phyloP scores from a whole-genome alignment of 371 early-diverging fungal genomes.

The Scutellospora calospora region DNA sequence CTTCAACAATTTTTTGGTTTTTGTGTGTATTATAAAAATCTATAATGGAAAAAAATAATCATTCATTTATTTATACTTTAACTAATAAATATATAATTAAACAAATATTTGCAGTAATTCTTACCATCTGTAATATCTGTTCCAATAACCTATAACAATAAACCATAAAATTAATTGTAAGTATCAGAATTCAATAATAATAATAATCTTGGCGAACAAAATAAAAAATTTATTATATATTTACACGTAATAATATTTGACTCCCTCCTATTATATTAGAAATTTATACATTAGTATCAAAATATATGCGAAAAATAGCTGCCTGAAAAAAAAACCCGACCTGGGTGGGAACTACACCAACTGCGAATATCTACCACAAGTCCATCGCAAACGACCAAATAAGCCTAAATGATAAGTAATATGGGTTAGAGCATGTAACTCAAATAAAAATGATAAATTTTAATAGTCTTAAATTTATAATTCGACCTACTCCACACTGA shows the following conservation, averaged over 20 bases:
- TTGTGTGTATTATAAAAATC: constrained; percentile 5
- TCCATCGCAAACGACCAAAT: constrained; percentile 47
- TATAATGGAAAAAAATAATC: neutral
- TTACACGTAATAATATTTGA: no score
- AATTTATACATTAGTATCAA: constrained; percentile 1
- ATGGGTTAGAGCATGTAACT: no score
- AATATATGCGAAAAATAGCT: no score
- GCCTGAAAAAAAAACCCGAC: neutral
- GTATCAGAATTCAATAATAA: no score
- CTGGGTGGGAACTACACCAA: constrained; percentile 36
- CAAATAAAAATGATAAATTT: no score
- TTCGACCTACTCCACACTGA: neutral
- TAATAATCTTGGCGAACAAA: no score
- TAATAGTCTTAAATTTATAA: no score
- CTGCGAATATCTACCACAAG: constrained; percentile 33
- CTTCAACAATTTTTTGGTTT: neutral
- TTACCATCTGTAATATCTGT: constrained; percentile 44
- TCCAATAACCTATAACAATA: constrained; percentile 34
- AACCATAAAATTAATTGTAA: no score
- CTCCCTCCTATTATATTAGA: neutral
- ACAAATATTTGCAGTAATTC: no score
- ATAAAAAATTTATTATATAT: no score
- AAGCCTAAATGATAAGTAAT: constrained; percentile 23
- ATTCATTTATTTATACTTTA: neutral
- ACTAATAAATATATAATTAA: neutral